Evolutionary conservation across 2,329 filamentous ascomycete species (phyloP).

Genomic region (Chaetomiaceae sp.): DNA sequence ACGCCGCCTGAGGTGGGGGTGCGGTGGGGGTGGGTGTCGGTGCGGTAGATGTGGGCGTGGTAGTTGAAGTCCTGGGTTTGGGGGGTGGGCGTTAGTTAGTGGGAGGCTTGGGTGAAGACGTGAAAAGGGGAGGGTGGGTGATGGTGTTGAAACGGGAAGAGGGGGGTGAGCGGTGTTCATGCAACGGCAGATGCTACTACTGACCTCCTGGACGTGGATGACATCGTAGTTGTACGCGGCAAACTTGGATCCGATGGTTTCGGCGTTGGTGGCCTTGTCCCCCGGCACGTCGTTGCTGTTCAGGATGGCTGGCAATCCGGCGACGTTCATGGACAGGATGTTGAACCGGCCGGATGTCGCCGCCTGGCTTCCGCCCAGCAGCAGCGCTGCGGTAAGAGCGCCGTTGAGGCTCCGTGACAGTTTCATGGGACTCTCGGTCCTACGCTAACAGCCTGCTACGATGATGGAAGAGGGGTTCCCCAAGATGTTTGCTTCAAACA

Average conservation of each 20-base stretch:
- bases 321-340: conserved; percentile 24
- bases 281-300: conserved; percentile 58
- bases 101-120: no score
- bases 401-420: neutral
- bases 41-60: conserved; percentile 56
- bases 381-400: conserved; percentile 1
- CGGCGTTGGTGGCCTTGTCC: conserved; percentile 55
- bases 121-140: no score
- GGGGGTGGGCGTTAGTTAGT: no score
- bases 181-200: no score
- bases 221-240: conserved; percentile 54
- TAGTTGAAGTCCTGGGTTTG: conserved; percentile 57
- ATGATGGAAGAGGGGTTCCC: no score
- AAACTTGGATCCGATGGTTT: conserved; percentile 52
- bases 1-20: conserved; percentile 63
- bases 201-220: conserved; percentile 59
- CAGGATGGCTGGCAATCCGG: conserved; percentile 42
- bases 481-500: no score
- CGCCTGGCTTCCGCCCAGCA: neutral
- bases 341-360: conserved; percentile 14
- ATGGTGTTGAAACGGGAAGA: no score
- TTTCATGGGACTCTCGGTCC: no score
- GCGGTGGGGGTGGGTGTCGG: conserved; percentile 54
- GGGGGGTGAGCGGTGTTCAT: no score
- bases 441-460: no score